Conservation (phyloP, 2,329 filamentous ascomycete species). For the Acrodontium crateriforme region DNA sequence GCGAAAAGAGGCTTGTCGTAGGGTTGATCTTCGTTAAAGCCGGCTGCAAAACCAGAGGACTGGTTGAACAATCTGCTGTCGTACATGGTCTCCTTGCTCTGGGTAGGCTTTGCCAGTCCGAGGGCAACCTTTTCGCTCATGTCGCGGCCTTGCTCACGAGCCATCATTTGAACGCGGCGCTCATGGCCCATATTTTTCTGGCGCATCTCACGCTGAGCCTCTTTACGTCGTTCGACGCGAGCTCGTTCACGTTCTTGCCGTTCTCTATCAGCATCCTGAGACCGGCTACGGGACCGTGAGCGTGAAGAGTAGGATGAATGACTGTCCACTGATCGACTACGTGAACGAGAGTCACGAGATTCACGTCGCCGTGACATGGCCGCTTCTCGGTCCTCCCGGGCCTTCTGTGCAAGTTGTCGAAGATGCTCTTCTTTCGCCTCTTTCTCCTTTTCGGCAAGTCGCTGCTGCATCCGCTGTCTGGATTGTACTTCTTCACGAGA, state of each 20-base stretch:
- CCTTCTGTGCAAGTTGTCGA: constrained; percentile 76
- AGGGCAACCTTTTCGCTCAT: constrained; percentile 95
- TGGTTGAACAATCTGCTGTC: constrained; percentile 93
- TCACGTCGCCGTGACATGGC: constrained; percentile 34
- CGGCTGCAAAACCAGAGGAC: constrained; percentile 69
- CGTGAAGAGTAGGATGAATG: constrained; percentile 26
- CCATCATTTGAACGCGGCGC: constrained; percentile 80
- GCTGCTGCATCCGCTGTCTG: constrained; percentile 86
- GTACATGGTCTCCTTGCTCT: constrained; percentile 88
- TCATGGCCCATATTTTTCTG: constrained; percentile 95
- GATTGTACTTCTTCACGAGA: constrained; percentile 92
- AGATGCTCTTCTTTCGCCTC: constrained; percentile 85
- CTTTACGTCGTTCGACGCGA: constrained; percentile 62
- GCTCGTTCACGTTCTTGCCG: constrained; percentile 59
- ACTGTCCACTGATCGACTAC: constrained; percentile 1
- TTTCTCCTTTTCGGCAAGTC: constrained; percentile 93
- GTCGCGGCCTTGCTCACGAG: constrained; percentile 87
- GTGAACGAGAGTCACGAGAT: constrained; percentile 2
- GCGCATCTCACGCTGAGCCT: constrained; percentile 78
- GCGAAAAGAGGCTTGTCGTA: constrained; percentile 97
- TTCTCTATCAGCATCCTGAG: constrained; percentile 42
- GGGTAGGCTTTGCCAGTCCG: constrained; percentile 85
- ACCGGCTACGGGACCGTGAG: constrained; percentile 25
- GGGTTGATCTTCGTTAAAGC: constrained; percentile 93
- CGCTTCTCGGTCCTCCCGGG: constrained; percentile 54